Percentiles rank a stretch among this genome's conserved stretches.
Conservation (phyloP, 1,139 yeast species). For the Torulaspora globosa region DNA sequence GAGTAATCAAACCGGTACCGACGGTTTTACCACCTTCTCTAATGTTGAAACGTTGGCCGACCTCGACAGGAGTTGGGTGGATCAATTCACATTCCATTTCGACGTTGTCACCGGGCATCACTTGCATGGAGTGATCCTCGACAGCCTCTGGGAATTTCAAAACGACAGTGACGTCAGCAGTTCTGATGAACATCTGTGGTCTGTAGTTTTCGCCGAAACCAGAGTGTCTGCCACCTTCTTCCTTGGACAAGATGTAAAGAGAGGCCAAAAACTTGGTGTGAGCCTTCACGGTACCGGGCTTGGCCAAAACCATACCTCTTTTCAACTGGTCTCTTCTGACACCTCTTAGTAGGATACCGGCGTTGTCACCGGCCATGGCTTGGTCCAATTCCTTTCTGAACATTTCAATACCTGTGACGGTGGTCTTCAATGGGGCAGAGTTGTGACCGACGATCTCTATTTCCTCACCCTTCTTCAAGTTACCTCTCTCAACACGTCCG, state of each 20-base stretch:
- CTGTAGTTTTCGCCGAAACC: slow-evolving; percentile 96
- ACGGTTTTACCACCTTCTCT: slow-evolving; percentile 99
- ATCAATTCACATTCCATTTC: slow-evolving; percentile 93
- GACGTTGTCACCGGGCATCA: slow-evolving; percentile 97
- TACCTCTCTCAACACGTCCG: slow-evolving; percentile 98
- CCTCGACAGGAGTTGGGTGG: slow-evolving; percentile 91
- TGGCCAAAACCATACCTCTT: slow-evolving; percentile 97
- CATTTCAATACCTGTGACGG: slow-evolving; percentile 98
- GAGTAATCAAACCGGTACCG: slow-evolving; percentile 96
- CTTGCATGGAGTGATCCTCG: slow-evolving; percentile 82
- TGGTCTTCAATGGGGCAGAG: slow-evolving; percentile 83
- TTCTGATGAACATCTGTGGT: slow-evolving; percentile 96
- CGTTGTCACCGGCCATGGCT: slow-evolving; percentile 99
- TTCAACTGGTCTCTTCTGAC: slow-evolving; percentile 93
- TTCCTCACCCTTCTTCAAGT: slow-evolving; percentile 96
- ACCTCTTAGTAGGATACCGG: slow-evolving; percentile 97
- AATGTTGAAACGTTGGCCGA: slow-evolving; percentile 96
- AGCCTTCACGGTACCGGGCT: slow-evolving; percentile 88
- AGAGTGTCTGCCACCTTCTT: slow-evolving; percentile 99
- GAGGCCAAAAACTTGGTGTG: slow-evolving; percentile 94
- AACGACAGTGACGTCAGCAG: slow-evolving; percentile 91
- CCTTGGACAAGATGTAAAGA: slow-evolving; percentile 84
- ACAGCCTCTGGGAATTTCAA: slow-evolving; percentile 88
- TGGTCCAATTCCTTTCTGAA: slow-evolving; percentile 96
- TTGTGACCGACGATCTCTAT: slow-evolving; percentile 93